Conservation (phyloP, 2,329 filamentous ascomycete genomes). For the Xylaria sp. region DNA sequence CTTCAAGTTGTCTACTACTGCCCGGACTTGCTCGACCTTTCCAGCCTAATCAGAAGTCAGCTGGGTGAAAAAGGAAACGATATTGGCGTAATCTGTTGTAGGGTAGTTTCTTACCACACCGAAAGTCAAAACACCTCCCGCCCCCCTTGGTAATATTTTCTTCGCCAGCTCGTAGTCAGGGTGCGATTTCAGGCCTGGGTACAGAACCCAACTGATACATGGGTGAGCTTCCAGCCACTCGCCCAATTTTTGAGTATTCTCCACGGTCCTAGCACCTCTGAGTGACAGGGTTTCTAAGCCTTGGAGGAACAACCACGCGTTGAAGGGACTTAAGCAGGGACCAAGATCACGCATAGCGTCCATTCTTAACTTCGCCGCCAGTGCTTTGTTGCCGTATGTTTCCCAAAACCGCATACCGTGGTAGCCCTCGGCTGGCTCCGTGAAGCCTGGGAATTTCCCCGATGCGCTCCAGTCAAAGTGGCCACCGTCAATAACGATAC, state of each 20-base stretch:
- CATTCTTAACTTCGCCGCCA: constrained; percentile 70
- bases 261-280: constrained; percentile 68
- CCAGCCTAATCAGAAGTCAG: constrained; percentile 45
- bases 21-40: constrained; percentile 43
- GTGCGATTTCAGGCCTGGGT: constrained; percentile 71
- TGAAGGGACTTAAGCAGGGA: constrained; percentile 71
- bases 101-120: constrained; percentile 64
- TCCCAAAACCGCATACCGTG: constrained; percentile 75
- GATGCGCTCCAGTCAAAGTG: constrained; percentile 76
- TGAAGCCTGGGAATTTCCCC: constrained; percentile 72
- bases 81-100: neutral
- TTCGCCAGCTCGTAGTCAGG: constrained; percentile 67
- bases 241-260: constrained; percentile 68
- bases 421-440: constrained; percentile 70
- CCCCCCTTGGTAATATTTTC: constrained; percentile 71
- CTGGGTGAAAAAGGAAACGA: constrained; percentile 30
- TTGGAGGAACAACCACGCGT: constrained; percentile 72
- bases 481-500: constrained; percentile 70
- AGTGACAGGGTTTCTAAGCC: constrained; percentile 73
- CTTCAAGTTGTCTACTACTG: constrained; percentile 75
- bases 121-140: constrained; percentile 73
- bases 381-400: constrained; percentile 68
- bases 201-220: constrained; percentile 74
- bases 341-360: constrained; percentile 74
- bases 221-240: constrained; percentile 71